A percentile compares a stretch with the other conserved stretches of the same genome.
These are phyloP conservation scores for Apodospora peruviana DNA, from an alignment of 495 filamentous ascomycete species.

Conservation along the genomic window DNA sequence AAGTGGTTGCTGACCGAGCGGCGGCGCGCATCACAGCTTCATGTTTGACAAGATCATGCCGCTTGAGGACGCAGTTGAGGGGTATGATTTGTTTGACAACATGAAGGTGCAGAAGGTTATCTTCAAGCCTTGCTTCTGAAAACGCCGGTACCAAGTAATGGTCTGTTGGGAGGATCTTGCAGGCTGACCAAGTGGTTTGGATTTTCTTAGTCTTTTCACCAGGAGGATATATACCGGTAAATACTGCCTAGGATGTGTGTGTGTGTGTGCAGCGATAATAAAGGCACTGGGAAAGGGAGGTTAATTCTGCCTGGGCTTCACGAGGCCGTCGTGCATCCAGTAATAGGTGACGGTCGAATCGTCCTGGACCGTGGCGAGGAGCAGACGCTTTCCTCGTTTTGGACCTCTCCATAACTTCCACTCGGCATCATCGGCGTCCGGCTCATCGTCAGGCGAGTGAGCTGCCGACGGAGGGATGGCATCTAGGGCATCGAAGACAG, in stretches of 20 bases:
- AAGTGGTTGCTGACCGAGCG: neutral
- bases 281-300: neutral
- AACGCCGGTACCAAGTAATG: neutral
- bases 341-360: constrained; percentile 97
- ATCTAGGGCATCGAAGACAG: constrained; percentile 71
- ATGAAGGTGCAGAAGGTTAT: constrained; percentile 91
- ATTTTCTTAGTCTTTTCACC: no score
- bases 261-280: neutral
- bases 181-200: no score
- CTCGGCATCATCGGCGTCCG: constrained; percentile 17
- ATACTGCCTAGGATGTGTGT: neutral
- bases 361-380: constrained; percentile 77
- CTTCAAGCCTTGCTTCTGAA: constrained; percentile 33
- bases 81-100: constrained; percentile 85
- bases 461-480: constrained; percentile 38
- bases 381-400: constrained; percentile 59
- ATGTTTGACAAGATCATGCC: constrained; percentile 95
- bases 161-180: neutral
- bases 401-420: constrained; percentile 35
- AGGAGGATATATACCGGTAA: no score
- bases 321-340: constrained; percentile 87
- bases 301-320: constrained; percentile 94
- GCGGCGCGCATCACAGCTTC: constrained; percentile 53
- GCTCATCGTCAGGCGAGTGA: neutral
- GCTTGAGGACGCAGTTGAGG: constrained; percentile 74